Percentiles rank a stretch among this genome's conserved stretches.
These are phyloP conservation scores for Liquidambar formosana DNA, from an alignment of 164 flowering plant species.

Conservation along the genomic window DNA sequence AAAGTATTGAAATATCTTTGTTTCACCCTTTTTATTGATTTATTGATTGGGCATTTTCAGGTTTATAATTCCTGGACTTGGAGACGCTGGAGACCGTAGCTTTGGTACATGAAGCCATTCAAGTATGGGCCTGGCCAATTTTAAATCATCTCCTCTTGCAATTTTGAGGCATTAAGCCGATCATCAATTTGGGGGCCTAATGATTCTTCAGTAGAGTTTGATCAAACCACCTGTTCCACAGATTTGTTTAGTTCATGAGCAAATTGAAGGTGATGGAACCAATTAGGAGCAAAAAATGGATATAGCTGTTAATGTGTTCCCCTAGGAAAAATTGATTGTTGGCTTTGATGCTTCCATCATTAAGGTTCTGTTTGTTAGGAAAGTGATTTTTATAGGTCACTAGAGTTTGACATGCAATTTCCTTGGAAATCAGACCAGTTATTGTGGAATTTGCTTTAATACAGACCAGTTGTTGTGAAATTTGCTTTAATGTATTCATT, in stretches of 20 bases:
- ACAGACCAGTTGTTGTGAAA: too few species aligned
- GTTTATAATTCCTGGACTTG: slow-evolving; percentile 89
- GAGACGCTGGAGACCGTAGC: slow-evolving; percentile 97
- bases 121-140: neutral
- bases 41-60: slow-evolving; percentile 37
- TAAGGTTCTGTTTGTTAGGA: too few species aligned
- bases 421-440: too few species aligned
- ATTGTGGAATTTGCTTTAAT: too few species aligned
- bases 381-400: too few species aligned
- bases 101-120: slow-evolving; percentile 56
- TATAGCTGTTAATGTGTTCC: neutral
- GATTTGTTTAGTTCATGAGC: neutral
- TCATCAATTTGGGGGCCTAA: neutral
- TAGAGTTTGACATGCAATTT: too few species aligned
- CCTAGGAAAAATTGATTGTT: too few species aligned
- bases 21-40: neutral
- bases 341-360: too few species aligned
- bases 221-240: neutral
- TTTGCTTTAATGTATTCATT: too few species aligned
- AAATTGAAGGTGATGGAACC: neutral
- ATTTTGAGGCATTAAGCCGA: slow-evolving; percentile 6
- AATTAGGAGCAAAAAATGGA: neutral
- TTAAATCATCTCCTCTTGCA: neutral
- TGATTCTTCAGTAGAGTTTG: neutral
- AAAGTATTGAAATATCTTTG: neutral